phyloP scores from a whole-genome alignment of 352 stramenopile genomes.

The Phytophthora pisi region DNA sequence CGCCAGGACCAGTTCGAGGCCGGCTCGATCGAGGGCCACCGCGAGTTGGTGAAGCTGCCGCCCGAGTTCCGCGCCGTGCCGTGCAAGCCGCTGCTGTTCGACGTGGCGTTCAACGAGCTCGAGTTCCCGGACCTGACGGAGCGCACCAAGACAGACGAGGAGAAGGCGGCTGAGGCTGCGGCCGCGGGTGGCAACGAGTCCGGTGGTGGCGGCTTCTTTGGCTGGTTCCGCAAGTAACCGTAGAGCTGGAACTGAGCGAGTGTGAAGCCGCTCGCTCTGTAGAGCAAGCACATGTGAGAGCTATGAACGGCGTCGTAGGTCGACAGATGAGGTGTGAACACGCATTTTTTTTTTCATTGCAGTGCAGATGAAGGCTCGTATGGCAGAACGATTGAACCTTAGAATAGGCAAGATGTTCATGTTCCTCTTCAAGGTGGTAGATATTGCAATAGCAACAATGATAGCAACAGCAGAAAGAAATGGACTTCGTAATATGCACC shows the following conservation, averaged over 20 bases:
- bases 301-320: conserved; percentile 22
- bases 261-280: neutral
- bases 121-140: conserved; percentile 79
- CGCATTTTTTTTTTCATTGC: conserved; percentile 20
- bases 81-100: conserved; percentile 84
- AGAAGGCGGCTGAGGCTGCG: conserved; percentile 68
- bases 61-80: conserved; percentile 68
- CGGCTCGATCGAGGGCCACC: conserved; percentile 47
- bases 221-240: conserved; percentile 78
- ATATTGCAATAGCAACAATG: no score
- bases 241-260: conserved; percentile 15
- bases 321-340: conserved; percentile 26
- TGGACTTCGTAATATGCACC: no score
- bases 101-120: conserved; percentile 84
- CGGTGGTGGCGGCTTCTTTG: conserved; percentile 61
- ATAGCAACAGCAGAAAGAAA: no score
- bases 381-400: no score
- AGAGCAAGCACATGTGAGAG: conserved; percentile 21
- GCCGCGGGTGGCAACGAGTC: conserved; percentile 36
- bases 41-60: conserved; percentile 70
- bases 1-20: conserved; percentile 48
- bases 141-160: conserved; percentile 77
- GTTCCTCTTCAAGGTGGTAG: no score
- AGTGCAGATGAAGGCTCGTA: no score
- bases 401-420: no score